A percentile compares a stretch with the other conserved stretches of the same genome.
These are phyloP conservation scores for Rhododendron ovatum DNA, from an alignment of 148 eudicot genomes.

Conservation along the genomic window DNA sequence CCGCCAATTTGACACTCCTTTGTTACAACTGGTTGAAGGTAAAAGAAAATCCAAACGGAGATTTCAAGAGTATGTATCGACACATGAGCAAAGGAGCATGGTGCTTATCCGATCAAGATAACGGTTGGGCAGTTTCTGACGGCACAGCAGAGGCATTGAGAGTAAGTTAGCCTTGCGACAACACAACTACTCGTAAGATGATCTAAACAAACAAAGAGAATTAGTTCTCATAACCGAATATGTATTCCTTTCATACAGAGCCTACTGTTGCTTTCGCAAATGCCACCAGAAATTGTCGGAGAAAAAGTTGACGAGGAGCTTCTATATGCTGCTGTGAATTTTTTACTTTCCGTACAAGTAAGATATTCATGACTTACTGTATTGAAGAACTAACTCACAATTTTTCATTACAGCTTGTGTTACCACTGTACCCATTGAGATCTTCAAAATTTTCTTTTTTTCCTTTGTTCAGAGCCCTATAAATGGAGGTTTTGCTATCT, in stretches of 20 bases:
- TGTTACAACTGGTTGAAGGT: conserved; percentile 10
- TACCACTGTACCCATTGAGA: too few relatives aligned
- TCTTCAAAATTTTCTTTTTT: too few relatives aligned
- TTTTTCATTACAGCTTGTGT: too few relatives aligned
- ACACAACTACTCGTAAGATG: too few relatives aligned
- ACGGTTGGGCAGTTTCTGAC: conserved; percentile 40
- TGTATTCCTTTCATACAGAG: conserved; percentile 20
- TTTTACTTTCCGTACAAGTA: too few relatives aligned
- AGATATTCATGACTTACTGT: conserved; percentile 3
- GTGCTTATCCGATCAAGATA: conserved; percentile 47
- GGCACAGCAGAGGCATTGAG: conserved; percentile 37
- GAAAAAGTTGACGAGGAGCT: conserved; percentile 26
- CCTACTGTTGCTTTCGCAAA: conserved; percentile 33
- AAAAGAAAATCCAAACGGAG: conserved; percentile 35
- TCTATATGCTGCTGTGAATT: conserved; percentile 15
- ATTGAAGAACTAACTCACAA: too few relatives aligned
- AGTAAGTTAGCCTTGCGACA: conserved; percentile 14
- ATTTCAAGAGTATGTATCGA: conserved; percentile 34
- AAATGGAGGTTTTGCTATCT: conserved; percentile 41
- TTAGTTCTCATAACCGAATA: not conserved
- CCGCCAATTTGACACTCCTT: not conserved
- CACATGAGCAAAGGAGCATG: conserved; percentile 40
- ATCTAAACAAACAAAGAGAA: not conserved
- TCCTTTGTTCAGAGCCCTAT: conserved; percentile 19
- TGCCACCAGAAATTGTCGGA: conserved; percentile 35